Evolutionary conservation across 2,329 filamentous ascomycete species (phyloP), one percentile per base, ranked within the genome.

Genomic region (Colletotrichum sp.): DNA sequence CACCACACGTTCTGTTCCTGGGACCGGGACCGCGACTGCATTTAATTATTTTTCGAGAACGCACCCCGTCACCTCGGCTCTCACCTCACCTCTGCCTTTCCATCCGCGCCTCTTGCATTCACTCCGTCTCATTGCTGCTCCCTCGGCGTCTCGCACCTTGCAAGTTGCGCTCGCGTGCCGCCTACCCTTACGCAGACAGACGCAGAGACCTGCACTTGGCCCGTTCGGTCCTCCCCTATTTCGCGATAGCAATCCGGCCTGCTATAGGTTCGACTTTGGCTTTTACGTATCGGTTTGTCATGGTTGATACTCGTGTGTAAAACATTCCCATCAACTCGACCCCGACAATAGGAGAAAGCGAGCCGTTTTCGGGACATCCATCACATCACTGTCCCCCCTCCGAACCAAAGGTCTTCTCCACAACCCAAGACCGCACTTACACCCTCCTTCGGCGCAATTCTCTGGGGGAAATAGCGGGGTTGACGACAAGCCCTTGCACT

Each of bases 401-500:
- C 52, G 24, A 49, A 49, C 39, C 18, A 49, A 49, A 73, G n/a
- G 64, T 59, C 62, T 72, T 72, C 68, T 75, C 72, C 72, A 67
- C 69, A 75, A 49, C 39, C 65, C 68, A 57, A 68, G 72, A 52
- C 62, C 75, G 62, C 71, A 77, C 71, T 75, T 77, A 78, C 77
- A 77, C 71, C 65, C 64, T 73, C 74, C 59, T 69, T 63, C 72
- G 71, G 65, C 71, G 44, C 26, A 64, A 55, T 49, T 55, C 67
- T 77, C 77, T 63, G 77, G 75, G 75, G 77, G 55, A 55, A 75
- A 72, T 71, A 77, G 77, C 77, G 77, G 77, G 77, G 77, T 70
- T 68, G 62, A 75, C 77, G 71, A 76, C 73, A 67, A 77, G 69
- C 72, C 63, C 39, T 49, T 49, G 39, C 39, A 49, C 68, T 77